Evolutionary conservation across 768 basidiomycete genomes (phyloP).

Genomic region (Cystofilobasidium bisporidii): DNA sequence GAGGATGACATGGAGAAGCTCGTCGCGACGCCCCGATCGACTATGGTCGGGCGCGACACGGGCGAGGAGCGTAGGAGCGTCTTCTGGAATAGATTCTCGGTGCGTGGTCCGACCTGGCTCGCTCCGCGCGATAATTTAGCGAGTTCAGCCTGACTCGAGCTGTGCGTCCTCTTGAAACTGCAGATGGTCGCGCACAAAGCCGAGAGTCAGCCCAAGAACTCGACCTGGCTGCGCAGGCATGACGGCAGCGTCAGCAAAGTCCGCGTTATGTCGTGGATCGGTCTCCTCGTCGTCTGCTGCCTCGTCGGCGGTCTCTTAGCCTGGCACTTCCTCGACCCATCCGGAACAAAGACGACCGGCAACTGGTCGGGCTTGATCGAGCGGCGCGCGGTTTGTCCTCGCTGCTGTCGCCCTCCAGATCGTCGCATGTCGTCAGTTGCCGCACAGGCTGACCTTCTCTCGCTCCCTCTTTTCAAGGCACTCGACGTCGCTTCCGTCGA

Average conservation of each 20-base stretch:
- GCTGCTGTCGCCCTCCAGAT: too few species aligned
- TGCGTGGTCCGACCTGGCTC: not conserved
- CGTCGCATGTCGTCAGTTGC: too few species aligned
- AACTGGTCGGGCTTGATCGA: too few species aligned
- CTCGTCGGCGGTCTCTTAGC: not conserved
- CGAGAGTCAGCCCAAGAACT: not conserved
- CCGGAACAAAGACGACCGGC: too few species aligned
- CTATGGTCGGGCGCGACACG: not conserved
- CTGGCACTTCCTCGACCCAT: not conserved
- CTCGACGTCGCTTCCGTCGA: too few species aligned
- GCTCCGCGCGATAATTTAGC: too few species aligned
- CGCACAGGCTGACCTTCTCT: too few species aligned
- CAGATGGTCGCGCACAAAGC: not conserved
- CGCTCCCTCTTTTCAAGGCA: too few species aligned
- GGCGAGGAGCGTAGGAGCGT: not conserved
- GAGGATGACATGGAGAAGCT: not conserved
- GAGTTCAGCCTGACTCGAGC: too few species aligned
- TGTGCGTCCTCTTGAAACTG: not conserved
- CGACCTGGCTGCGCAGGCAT: not conserved
- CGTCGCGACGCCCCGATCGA: not conserved
- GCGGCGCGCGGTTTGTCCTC: too few species aligned
- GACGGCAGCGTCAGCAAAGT: not conserved
- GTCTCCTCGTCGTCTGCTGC: not conserved
- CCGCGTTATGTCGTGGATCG: not conserved
- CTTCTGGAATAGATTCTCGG: not conserved